phyloP scores from a whole-genome alignment of 2,329 filamentous ascomycete species.

The Aspergillus costaricaensis region DNA sequence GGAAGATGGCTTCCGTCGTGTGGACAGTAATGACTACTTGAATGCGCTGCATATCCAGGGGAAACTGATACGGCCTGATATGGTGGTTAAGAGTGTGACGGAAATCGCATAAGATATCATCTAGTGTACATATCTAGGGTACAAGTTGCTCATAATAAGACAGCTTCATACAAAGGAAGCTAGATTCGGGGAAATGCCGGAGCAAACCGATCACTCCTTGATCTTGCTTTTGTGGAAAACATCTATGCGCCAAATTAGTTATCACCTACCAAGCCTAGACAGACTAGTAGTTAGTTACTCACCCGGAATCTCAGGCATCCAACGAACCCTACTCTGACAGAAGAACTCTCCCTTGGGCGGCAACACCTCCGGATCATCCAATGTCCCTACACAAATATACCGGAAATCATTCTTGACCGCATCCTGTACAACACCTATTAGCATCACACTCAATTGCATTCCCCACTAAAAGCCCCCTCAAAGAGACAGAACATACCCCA shows the following conservation, averaged over 20 bases:
- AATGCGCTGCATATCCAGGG: conserved; percentile 36
- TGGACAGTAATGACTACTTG: conserved; percentile 43
- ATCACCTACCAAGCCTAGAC: background rate
- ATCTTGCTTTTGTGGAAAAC: conserved; percentile 52
- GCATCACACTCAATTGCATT: background rate
- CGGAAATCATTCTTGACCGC: conserved; percentile 37
- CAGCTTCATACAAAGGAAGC: no score
- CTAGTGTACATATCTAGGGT: background rate
- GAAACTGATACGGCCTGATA: conserved; percentile 29
- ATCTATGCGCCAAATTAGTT: conserved; percentile 29
- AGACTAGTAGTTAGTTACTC: conserved; percentile 20
- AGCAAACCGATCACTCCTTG: conserved; percentile 37
- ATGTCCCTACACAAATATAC: conserved; percentile 52
- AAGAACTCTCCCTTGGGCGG: conserved; percentile 60
- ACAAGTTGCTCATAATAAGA: background rate
- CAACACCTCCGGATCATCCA: conserved; percentile 52
- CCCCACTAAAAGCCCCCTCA: background rate
- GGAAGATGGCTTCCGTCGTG: conserved; percentile 37
- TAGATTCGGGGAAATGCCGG: background rate
- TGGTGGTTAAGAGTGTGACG: conserved; percentile 29
- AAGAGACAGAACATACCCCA: conserved; percentile 41
- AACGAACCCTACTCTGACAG: conserved; percentile 49
- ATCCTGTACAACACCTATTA: conserved; percentile 20
- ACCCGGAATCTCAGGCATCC: conserved; percentile 56
- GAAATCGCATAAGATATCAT: background rate